These are phyloP conservation scores for Saccharum officinarum DNA, from an alignment of 176 grass and related monocot genomes.

Conservation along the genomic window DNA sequence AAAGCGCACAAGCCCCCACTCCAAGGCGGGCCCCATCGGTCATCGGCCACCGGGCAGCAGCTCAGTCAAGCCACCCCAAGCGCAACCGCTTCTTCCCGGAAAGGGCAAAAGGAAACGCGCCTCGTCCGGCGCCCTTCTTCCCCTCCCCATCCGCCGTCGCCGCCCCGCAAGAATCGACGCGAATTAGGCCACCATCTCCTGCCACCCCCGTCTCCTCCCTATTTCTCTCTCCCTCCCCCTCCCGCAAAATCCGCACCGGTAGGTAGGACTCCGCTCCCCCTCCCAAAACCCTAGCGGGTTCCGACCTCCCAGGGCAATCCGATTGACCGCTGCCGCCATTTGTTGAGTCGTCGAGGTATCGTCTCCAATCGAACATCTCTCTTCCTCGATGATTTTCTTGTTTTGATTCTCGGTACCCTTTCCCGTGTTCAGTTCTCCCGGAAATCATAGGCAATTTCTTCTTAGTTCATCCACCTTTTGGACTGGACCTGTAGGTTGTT, in stretches of 20 bases:
- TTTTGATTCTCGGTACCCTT: not conserved
- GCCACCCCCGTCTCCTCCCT: not conserved
- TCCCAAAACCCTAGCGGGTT: conserved; percentile 39
- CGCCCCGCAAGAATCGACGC: conserved; percentile 18
- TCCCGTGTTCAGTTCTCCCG: too few relatives aligned
- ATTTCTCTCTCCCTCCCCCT: not conserved
- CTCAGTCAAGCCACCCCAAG: not conserved
- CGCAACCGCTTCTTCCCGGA: conserved; percentile 35
- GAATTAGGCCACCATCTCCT: not conserved
- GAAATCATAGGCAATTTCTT: not conserved
- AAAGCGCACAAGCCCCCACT: not conserved
- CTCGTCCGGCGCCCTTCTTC: not conserved
- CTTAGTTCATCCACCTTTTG: not conserved
- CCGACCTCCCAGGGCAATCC: not conserved
- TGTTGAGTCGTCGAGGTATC: conserved; percentile 14
- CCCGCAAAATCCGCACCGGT: not conserved
- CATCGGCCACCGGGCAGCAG: not conserved
- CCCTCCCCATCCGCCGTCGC: not conserved
- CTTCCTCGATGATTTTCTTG: not conserved
- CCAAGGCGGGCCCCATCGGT: not conserved
- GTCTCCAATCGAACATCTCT: not conserved
- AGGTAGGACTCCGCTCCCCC: not conserved
- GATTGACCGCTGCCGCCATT: not conserved
- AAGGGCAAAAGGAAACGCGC: conserved; percentile 10
- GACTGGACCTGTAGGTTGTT: not conserved